A percentile compares a stretch with the other conserved stretches of the same genome.
Conservation (phyloP, 805 yeast species). For the Yarrowia sp. region DNA sequence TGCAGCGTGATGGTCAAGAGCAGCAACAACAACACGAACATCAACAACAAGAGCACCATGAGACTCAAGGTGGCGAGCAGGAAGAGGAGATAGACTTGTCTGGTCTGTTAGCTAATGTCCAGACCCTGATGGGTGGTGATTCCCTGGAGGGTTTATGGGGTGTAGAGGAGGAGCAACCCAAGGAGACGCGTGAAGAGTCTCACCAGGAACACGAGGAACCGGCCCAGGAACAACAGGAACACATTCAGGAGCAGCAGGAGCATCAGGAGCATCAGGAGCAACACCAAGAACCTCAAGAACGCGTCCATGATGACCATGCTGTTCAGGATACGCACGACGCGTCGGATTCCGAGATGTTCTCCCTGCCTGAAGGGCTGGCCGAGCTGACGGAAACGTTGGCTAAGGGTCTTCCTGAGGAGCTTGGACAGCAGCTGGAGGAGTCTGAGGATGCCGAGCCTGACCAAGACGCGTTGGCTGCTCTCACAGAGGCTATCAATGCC, state of each 20-base stretch:
- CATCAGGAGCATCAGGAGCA: neutral
- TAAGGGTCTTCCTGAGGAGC: constrained; percentile 2
- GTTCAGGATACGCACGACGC: neutral
- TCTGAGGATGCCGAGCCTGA: neutral
- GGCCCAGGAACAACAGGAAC: neutral
- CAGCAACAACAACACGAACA: neutral
- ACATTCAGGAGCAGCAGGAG: neutral
- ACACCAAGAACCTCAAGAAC: neutral
- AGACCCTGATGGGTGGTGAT: constrained; percentile 14
- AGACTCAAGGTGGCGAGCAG: neutral
- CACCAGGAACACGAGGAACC: neutral
- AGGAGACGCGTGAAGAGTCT: neutral
- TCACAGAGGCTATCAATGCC: constrained; percentile 12
- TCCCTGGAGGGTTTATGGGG: constrained; percentile 1
- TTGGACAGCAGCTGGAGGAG: neutral
- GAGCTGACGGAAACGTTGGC: constrained; percentile 14
- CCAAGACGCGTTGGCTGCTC: constrained; percentile 17
- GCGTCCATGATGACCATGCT: neutral
- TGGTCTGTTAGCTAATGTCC: constrained; percentile 16
- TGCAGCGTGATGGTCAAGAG: neutral
- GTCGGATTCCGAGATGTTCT: neutral
- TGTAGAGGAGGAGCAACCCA: neutral
- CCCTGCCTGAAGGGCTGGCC: constrained; percentile 9
- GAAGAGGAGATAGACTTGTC: constrained; percentile 2
- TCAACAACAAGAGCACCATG: neutral